Conservation (phyloP, 441 rosid genomes). For the Biscutella auriculata region DNA sequence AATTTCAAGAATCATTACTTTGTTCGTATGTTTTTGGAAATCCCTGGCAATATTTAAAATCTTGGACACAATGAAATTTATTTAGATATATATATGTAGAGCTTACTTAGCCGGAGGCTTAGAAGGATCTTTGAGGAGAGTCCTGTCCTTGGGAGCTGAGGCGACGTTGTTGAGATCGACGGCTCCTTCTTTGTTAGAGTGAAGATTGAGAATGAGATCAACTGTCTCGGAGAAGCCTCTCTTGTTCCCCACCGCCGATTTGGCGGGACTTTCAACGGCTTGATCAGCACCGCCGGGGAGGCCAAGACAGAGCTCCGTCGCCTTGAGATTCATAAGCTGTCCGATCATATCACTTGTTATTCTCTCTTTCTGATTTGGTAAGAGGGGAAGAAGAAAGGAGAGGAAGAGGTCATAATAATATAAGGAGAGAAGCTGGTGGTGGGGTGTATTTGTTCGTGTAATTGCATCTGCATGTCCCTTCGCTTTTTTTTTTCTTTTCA, state of each 20-base stretch:
- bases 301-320: conserved; percentile 83
- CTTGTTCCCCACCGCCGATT: conserved; percentile 41
- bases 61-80: not conserved
- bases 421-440: conserved; percentile 17
- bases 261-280: conserved; percentile 27
- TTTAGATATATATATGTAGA: not conserved
- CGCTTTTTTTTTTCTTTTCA: conserved; percentile 7
- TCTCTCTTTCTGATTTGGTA: conserved; percentile 14
- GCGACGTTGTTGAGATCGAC: conserved; percentile 25
- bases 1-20: not conserved
- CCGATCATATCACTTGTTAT: conserved; percentile 16
- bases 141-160: conserved; percentile 26
- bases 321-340: conserved; percentile 43
- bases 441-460: conserved; percentile 14
- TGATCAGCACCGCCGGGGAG: conserved; percentile 50
- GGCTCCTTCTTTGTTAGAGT: conserved; percentile 31
- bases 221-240: conserved; percentile 84
- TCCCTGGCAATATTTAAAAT: not conserved
- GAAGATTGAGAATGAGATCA: conserved; percentile 72
- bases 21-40: not conserved
- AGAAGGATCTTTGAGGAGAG: conserved; percentile 10
- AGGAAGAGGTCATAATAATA: conserved; percentile 15
- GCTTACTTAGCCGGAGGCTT: conserved; percentile 81
- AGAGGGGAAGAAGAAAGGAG: conserved; percentile 19
- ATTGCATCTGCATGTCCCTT: conserved; percentile 24